Evolutionary conservation across 2,329 filamentous ascomycete species (phyloP).

Genomic region (Proliferodiscus dingleyae): DNA sequence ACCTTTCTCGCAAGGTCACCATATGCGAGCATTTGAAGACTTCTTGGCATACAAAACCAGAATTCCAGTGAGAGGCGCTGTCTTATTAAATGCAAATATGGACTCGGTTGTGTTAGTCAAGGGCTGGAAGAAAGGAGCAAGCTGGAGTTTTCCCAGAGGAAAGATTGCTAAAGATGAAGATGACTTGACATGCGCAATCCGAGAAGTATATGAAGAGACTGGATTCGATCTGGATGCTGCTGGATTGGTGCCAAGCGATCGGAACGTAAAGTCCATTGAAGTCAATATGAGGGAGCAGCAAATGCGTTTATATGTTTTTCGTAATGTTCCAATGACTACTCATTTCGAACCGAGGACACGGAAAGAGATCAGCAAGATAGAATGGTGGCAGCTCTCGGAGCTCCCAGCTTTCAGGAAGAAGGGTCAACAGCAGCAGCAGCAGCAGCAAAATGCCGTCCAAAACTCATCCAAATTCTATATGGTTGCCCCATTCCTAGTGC

Average conservation of each 20-base stretch:
- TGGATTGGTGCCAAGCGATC: conserved; percentile 67
- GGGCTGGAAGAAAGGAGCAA: conserved; percentile 94
- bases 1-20: conserved; percentile 70
- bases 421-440: conserved; percentile 52
- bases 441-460: conserved; percentile 48
- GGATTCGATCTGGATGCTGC: conserved; percentile 77
- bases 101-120: conserved; percentile 90
- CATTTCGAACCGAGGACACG: conserved; percentile 84
- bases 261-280: conserved; percentile 77
- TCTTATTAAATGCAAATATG: conserved; percentile 91
- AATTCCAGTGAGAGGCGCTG: conserved; percentile 89
- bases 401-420: conserved; percentile 72
- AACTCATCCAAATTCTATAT: conserved; percentile 93
- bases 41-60: conserved; percentile 93
- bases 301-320: conserved; percentile 87
- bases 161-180: conserved; percentile 98
- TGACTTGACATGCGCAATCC: conserved; percentile 86
- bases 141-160: conserved; percentile 93
- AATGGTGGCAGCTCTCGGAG: conserved; percentile 89
- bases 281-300: conserved; percentile 90
- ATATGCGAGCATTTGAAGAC: conserved; percentile 79
- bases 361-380: conserved; percentile 96
- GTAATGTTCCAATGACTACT: conserved; percentile 80
- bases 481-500: conserved; percentile 87
- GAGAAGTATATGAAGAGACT: conserved; percentile 95